Conservation (phyloP, 768 basidiomycete genomes). For the Suillus discolor region DNA sequence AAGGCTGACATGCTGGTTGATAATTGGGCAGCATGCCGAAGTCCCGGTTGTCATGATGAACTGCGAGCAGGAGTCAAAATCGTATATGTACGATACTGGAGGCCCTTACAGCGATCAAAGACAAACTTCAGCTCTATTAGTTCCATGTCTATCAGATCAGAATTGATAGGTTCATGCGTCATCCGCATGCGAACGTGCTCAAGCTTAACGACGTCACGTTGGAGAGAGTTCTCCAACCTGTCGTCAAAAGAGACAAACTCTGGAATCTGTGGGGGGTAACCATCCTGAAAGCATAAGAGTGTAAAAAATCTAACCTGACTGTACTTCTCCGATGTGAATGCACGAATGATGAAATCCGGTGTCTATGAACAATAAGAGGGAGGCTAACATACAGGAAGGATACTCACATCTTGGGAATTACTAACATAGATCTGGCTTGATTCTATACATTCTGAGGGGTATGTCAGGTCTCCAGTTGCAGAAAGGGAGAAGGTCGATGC, state of each 20-base stretch:
- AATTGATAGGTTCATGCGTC: conserved; percentile 67
- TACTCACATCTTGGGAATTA: conserved; percentile 74
- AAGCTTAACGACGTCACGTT: conserved; percentile 79
- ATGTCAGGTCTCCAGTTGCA: conserved; percentile 73
- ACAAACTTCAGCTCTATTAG: conserved; percentile 83
- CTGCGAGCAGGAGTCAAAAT: conserved; percentile 36
- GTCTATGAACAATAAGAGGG: conserved; percentile 46
- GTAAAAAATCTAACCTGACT: conserved; percentile 56
- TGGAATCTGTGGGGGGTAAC: conserved; percentile 56
- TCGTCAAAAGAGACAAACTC: conserved; percentile 86
- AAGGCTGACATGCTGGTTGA: conserved; percentile 56
- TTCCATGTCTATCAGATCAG: conserved; percentile 80
- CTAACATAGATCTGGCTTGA: conserved; percentile 79
- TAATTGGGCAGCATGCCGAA: conserved; percentile 77
- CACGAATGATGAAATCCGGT: conserved; percentile 77
- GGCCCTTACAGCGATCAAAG: conserved; percentile 65
- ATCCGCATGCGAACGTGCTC: conserved; percentile 87
- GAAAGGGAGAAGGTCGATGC: conserved; percentile 80
- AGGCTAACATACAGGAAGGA: neutral
- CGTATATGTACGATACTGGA: conserved; percentile 1
- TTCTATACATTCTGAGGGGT: conserved; percentile 75
- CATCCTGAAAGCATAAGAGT: neutral
- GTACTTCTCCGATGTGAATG: conserved; percentile 81
- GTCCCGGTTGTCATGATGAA: conserved; percentile 87
- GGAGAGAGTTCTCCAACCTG: conserved; percentile 79